These are phyloP conservation scores for Phytophthora tubulina DNA, from an alignment of 352 stramenopile genomes.

Conservation along the genomic window DNA sequence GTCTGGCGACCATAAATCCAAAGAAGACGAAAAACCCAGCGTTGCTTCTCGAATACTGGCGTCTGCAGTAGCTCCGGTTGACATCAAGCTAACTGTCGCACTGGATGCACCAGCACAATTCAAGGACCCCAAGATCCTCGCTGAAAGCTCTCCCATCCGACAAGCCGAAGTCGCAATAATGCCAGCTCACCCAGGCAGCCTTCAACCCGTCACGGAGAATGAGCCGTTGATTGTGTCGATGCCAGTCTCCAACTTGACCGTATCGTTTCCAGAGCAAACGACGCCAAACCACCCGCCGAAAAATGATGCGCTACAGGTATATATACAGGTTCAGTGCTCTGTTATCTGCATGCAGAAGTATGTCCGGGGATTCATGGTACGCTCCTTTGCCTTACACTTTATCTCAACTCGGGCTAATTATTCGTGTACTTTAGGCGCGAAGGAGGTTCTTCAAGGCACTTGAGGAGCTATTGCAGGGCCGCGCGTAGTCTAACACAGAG, in stretches of 20 bases:
- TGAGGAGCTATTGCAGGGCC: conserved; percentile 31
- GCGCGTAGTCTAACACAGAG: neutral
- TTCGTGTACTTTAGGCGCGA: conserved; percentile 21
- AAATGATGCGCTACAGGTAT: conserved; percentile 31
- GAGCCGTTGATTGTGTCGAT: neutral
- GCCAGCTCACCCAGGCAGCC: neutral
- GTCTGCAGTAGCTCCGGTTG: conserved; percentile 11
- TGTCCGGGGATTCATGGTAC: conserved; percentile 37
- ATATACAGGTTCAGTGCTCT: conserved; percentile 37
- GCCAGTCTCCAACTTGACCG: neutral
- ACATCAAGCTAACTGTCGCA: neutral
- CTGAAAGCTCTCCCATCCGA: conserved; percentile 5
- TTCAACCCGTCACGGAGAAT: conserved; percentile 18
- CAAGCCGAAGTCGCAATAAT: conserved; percentile 10
- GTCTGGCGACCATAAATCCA: neutral
- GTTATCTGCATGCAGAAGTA: conserved; percentile 44
- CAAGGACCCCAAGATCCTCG: neutral
- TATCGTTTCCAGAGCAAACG: conserved; percentile 1
- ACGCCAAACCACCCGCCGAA: neutral
- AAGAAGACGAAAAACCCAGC: conserved; percentile 20
- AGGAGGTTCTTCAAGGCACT: conserved; percentile 34
- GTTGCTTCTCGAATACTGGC: conserved; percentile 32
- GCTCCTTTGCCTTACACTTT: neutral
- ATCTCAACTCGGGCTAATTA: neutral
- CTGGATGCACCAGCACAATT: neutral